Base-by-base conservation (phyloP, 495 filamentous ascomycete genomes). In the Viridothelium virens region DNA sequence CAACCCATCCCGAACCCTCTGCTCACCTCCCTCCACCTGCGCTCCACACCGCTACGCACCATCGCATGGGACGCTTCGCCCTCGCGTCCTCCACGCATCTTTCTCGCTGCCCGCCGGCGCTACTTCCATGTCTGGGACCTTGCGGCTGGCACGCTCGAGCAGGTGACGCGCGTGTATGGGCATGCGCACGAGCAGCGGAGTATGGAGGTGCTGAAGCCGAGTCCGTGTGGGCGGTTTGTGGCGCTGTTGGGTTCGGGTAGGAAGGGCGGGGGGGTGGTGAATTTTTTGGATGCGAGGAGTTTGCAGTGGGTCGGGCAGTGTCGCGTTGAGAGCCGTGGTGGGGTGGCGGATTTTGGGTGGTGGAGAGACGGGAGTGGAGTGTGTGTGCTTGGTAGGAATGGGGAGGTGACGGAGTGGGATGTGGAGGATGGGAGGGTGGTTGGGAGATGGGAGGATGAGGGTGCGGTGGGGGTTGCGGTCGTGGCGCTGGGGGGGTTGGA, bases 71-170 rank as follows among this genome's bases (percentile, higher is more conserved):
- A 88, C 47, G n/a, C n/a, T n/a, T 79, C 78, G 2, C 81, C 84
- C 47, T 70, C 76, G 12, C 84, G 85, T 33, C 4, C 53, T n/a
- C 31, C 2, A 6, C 74, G 85, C 63, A 87, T 97, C 68, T 89
- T 96, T 74, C 87, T 96, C 63, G 87, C 92, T 34, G 91, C 91
- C 61, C 86, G 91, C 3, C 84, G 95, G 31, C 86, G 88, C 68
- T 97, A 94, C 76, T 96, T 96, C 78, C 94, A 97, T 78, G 86
- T 85, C 70, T 98, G 94, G 94, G 87, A 97, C 73, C 81, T 98
- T 2, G 75, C 86, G 48, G 85, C 89, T 6, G 95, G 94, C 33
- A 79, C 79, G 33, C 83, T 97, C 38, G 88, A 92, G 73, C 96
- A 96, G 67, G 77, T 91, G 33, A 79, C 83, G 18, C 81, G 86